phyloP scores from a whole-genome alignment of 2,329 filamentous ascomycete species.

The Fusarium albidum region DNA sequence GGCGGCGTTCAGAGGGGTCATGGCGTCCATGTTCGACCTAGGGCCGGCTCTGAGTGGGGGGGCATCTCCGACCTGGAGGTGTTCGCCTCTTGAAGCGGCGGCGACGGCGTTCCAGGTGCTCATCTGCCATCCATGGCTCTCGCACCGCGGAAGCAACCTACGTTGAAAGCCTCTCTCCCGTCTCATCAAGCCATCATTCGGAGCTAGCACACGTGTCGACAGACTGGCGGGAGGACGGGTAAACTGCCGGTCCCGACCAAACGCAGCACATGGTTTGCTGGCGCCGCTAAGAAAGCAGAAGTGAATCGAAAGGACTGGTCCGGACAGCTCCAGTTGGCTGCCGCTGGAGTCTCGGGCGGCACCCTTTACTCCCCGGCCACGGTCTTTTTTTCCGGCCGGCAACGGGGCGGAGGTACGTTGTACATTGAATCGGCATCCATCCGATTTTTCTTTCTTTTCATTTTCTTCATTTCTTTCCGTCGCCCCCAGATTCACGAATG shows the following conservation, averaged over 20 bases:
- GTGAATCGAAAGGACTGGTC: constrained; percentile 21
- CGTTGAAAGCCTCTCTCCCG: background rate
- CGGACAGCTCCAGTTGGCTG: constrained; percentile 17
- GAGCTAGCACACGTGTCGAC: constrained; percentile 20
- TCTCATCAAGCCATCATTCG: background rate
- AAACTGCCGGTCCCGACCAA: constrained; percentile 7
- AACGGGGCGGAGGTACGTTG: constrained; percentile 9
- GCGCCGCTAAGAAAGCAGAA: constrained; percentile 7
- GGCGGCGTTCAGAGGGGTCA: constrained; percentile 12
- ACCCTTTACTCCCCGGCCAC: constrained; percentile 21
- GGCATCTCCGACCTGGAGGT: background rate
- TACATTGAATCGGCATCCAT: constrained; percentile 8
- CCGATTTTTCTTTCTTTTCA: background rate
- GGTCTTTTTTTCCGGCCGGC: constrained; percentile 13
- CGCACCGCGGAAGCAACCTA: background rate
- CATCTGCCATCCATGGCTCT: constrained; percentile 26
- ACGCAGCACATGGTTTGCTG: constrained; percentile 5
- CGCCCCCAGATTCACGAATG: background rate
- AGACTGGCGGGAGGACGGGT: constrained; percentile 2
- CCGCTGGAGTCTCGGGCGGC: constrained; percentile 17
- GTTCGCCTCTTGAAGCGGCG: background rate
- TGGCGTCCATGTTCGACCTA: constrained; percentile 5
- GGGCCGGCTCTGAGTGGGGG: constrained; percentile 5
- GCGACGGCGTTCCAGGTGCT: constrained; percentile 2
- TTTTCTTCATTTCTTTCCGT: too few relatives aligned